Evolutionary conservation across 192 early-diverging fungal genomes (phyloP), one percentile per base, ranked within the genome.

Genomic region (Backusella parvicylindrica): DNA sequence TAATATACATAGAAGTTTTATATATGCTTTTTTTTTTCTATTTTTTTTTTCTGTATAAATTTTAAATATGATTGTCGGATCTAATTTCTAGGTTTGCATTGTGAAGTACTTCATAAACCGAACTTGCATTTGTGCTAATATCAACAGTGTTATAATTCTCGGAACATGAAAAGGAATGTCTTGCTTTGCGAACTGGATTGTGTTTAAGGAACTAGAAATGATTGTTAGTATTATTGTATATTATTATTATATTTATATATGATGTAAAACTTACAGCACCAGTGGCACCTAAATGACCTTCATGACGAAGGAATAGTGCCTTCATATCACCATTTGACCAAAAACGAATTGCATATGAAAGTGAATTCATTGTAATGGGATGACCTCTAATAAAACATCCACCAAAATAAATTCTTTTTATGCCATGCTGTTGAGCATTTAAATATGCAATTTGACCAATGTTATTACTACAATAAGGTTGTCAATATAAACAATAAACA

Each of bases 391-490:
- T 98, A 80, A 97, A 99, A 83, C 94, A 98, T 36, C 98, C 98
- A 79, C 95, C 95, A 86, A 99, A 99, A 86, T 98, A 99, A 72
- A 99, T 98, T 53, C 88, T 83, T 21, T 84, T 81, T 71, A 98
- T 88, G 33, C 92, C 92, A 83, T 98, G 98, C 30, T 92, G 87
- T 77, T 95, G 92, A 6, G 98, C 98, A 79, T 98, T 98, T 71
- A 99, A 84, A 76, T 96, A 99, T 0, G 97, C 98, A 71, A 99
- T 98, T 82, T 99, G 98, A 31, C 98, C 97, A 89, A 99, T 95
- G 81, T 98, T 99, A 86, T 99, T 99, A 79, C 94, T 91, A 74
- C 2, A 73, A 49, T 30, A 3, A 7, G 6, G 21, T 50, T 60
- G 53, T 60, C 53, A 56, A 56, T 56, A 56, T n/a, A 43, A 37